Conservation (phyloP, 768 basidiomycete genomes). For the Neoboletus brunneissimus region DNA sequence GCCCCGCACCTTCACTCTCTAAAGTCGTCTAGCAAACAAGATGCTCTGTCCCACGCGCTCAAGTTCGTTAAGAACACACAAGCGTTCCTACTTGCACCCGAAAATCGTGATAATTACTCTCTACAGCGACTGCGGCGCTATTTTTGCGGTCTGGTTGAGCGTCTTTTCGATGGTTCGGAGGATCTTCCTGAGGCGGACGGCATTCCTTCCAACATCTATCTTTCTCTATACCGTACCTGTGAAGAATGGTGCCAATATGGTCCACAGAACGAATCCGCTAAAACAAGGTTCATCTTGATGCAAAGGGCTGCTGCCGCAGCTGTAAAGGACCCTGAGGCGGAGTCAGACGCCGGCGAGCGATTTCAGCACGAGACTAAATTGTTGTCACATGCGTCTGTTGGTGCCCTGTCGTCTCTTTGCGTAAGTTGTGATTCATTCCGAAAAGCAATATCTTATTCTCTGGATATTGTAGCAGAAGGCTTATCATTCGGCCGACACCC, state of each 20-base stretch:
- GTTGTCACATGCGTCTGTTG: conserved; percentile 79
- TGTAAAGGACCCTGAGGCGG: conserved; percentile 52
- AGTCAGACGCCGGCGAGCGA: conserved; percentile 50
- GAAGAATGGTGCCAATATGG: conserved; percentile 94
- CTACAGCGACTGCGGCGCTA: conserved; percentile 82
- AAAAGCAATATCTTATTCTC: not conserved
- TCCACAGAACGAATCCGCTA: conserved; percentile 66
- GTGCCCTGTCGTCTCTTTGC: conserved; percentile 83
- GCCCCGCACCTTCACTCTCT: conserved; percentile 73
- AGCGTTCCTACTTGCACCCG: conserved; percentile 65
- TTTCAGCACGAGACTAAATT: conserved; percentile 68
- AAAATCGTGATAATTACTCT: conserved; percentile 71
- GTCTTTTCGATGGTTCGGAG: conserved; percentile 75
- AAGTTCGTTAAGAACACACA: conserved; percentile 87
- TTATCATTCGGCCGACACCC: conserved; percentile 61
- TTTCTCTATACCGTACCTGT: conserved; percentile 78
- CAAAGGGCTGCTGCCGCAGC: conserved; percentile 59
- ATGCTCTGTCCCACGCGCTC: conserved; percentile 74
- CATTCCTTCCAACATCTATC: conserved; percentile 69
- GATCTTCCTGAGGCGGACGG: conserved; percentile 71
- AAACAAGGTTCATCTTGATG: conserved; percentile 68
- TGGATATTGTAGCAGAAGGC: conserved; percentile 63
- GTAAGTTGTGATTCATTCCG: conserved; percentile 47
- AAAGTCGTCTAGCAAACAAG: conserved; percentile 63
- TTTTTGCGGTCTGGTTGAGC: conserved; percentile 87